Evolutionary conservation across 192 early-diverging fungal genomes (phyloP).

Genomic region (Linnemannia zychae): DNA sequence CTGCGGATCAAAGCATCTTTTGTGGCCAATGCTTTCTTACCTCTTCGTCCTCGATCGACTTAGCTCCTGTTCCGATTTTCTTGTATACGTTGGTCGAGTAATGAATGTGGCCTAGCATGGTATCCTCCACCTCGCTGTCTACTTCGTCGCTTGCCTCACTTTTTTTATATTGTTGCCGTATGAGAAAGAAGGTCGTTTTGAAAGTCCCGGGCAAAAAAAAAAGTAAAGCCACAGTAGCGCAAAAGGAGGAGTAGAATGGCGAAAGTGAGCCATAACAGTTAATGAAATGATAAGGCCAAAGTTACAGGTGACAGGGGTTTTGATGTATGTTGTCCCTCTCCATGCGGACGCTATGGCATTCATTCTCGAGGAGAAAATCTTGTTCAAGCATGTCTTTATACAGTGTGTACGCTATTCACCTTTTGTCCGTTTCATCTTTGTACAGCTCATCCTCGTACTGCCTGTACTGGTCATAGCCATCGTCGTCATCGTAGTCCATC

Average conservation of each 20-base stretch:
- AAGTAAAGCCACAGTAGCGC: background rate
- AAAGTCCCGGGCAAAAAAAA: background rate
- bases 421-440: conserved; percentile 37
- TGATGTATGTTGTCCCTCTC: background rate
- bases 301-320: too few relatives aligned
- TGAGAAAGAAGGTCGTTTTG: background rate
- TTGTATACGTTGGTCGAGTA: conserved; percentile 48
- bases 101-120: conserved; percentile 39
- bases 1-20: background rate
- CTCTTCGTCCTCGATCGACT: background rate
- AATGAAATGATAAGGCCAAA: background rate
- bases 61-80: conserved; percentile 6
- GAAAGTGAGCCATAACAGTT: too few relatives aligned
- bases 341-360: background rate
- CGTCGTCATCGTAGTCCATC: conserved; percentile 55
- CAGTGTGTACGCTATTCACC: conserved; percentile 12
- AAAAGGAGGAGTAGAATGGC: too few relatives aligned
- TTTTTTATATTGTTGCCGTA: background rate
- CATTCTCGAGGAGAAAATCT: background rate
- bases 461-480: conserved; percentile 40
- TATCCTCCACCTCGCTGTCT: conserved; percentile 50
- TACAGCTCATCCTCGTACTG: conserved; percentile 55
- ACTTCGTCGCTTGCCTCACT: conserved; percentile 22
- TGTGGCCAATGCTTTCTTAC: background rate
- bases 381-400: background rate